Percentiles rank a stretch among this genome's conserved stretches.
Conservation (phyloP, 2,329 filamentous ascomycete species). For the Penicillium sp. region DNA sequence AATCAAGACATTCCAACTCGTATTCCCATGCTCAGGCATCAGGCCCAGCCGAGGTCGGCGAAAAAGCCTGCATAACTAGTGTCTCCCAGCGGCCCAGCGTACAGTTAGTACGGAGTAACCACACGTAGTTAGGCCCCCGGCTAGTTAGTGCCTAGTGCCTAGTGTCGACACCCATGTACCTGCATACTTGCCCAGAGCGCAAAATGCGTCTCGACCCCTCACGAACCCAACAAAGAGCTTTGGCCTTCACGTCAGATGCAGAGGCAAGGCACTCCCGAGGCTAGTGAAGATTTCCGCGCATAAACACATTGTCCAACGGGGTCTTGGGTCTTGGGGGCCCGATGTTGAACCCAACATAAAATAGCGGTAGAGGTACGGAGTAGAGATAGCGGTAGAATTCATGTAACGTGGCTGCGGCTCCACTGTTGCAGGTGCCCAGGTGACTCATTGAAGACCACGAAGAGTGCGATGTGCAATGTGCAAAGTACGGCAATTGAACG, state of each 20-base stretch:
- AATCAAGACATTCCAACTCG: background rate
- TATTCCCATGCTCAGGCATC: background rate
- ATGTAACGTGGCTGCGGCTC: slow-evolving; percentile 6
- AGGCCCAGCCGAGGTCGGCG: background rate
- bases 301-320: background rate
- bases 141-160: too few species aligned
- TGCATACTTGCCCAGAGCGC: background rate
- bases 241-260: background rate
- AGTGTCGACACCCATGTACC: background rate
- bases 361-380: slow-evolving; percentile 9
- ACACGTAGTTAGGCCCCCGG: too few species aligned
- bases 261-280: background rate
- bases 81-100: background rate
- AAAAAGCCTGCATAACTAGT: background rate
- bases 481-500: too few species aligned
- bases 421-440: background rate
- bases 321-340: background rate
- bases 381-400: slow-evolving; percentile 7
- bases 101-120: too few species aligned
- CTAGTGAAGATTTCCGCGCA: background rate
- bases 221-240: background rate
- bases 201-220: background rate
- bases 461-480: too few species aligned
- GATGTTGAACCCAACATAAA: background rate
- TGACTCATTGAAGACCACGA: background rate